phyloP scores from a whole-genome alignment of 2,329 filamentous ascomycete genomes.

The Ophiostoma australiae region DNA sequence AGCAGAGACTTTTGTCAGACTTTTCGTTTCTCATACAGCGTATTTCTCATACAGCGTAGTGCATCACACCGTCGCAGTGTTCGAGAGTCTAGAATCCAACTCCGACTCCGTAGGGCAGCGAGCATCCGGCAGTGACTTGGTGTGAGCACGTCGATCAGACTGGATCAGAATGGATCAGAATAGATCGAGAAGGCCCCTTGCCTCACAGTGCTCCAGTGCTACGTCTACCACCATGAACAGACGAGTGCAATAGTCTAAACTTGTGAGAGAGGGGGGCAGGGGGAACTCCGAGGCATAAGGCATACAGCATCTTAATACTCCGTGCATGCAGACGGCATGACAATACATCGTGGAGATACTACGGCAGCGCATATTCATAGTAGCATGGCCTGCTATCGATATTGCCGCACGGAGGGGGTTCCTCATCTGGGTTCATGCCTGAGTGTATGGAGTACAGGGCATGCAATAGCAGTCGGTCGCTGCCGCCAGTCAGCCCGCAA shows the following conservation, averaged over 20 bases:
- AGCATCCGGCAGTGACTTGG: neutral
- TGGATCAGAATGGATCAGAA: neutral
- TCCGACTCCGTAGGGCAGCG: neutral
- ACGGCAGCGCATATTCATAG: neutral
- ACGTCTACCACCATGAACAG: neutral
- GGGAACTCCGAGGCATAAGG: neutral
- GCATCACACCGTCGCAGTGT: too few species aligned
- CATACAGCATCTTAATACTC: neutral
- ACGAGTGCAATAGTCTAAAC: neutral
- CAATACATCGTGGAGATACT: neutral
- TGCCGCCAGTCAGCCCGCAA: neutral
- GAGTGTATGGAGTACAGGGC: neutral
- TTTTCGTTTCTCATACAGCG: too few species aligned
- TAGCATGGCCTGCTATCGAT: neutral
- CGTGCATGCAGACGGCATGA: neutral
- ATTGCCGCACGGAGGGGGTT: neutral
- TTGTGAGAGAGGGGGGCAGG: neutral
- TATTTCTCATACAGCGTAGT: too few species aligned
- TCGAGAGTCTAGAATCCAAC: neutral
- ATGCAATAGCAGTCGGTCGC: neutral
- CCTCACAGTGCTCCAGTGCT: neutral
- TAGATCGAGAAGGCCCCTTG: neutral
- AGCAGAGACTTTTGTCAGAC: too few species aligned
- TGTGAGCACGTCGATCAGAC: neutral
- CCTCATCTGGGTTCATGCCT: neutral